Conservation (phyloP, 768 basidiomycete genomes). For the Lentinula sp. region DNA sequence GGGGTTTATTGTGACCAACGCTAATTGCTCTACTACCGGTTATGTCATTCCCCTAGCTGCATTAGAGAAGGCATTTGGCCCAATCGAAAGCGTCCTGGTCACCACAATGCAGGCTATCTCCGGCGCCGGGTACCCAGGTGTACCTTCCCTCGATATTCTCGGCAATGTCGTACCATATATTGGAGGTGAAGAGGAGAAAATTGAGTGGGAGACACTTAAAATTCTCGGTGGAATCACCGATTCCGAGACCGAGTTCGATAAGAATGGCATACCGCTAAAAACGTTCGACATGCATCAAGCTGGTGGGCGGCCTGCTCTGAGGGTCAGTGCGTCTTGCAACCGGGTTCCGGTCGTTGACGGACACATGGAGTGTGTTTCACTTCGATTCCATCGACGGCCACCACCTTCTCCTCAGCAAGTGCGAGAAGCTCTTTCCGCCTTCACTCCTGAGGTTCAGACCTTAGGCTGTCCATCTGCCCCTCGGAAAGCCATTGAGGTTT, state of each 20-base stretch:
- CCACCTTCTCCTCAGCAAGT: conserved; percentile 87
- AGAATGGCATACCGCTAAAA: conserved; percentile 30
- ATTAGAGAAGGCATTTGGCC: conserved; percentile 87
- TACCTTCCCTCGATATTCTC: conserved; percentile 82
- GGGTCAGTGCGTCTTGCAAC: conserved; percentile 88
- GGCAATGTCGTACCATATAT: conserved; percentile 98
- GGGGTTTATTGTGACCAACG: conserved; percentile 97
- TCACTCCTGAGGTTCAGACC: conserved; percentile 68
- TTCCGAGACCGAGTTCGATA: conserved; percentile 27
- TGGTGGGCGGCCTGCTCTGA: conserved; percentile 58
- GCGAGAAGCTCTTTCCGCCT: conserved; percentile 70
- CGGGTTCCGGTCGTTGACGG: conserved; percentile 96
- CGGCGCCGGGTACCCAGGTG: conserved; percentile 96
- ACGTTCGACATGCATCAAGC: conserved; percentile 76
- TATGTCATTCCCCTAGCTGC: conserved; percentile 88
- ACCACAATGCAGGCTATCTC: conserved; percentile 98
- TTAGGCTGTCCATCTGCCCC: conserved; percentile 84
- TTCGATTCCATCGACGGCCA: conserved; percentile 74
- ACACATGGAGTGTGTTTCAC: conserved; percentile 85
- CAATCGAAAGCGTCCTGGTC: conserved; percentile 85
- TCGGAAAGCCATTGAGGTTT: conserved; percentile 78
- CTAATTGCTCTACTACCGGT: conserved; percentile 96
- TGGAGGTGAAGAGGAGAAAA: conserved; percentile 92
- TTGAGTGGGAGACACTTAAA: conserved; percentile 98
- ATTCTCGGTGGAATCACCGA: conserved; percentile 81